A percentile compares a stretch with the other conserved stretches of the same genome.
Conservation (phyloP, 2,329 filamentous ascomycete species). For the Setomelanomma holmii region DNA sequence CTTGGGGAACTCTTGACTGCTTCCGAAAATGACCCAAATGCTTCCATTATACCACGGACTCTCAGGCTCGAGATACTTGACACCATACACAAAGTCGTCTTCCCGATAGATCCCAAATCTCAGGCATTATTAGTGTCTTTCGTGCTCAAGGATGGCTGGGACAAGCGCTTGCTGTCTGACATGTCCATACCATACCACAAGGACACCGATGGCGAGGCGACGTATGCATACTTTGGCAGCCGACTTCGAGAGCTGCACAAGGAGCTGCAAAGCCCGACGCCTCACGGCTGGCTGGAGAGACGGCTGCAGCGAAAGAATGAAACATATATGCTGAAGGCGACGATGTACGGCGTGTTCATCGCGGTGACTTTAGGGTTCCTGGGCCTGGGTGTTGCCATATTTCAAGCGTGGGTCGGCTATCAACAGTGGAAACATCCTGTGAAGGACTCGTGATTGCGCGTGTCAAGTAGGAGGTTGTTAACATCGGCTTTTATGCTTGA, state of each 20-base stretch:
- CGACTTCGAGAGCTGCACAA: slow-evolving; percentile 29
- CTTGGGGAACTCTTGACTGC: background rate
- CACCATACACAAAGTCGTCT: background rate
- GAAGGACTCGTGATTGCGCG: background rate
- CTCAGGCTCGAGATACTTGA: background rate
- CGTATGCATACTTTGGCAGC: slow-evolving; percentile 34
- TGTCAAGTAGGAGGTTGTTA: background rate
- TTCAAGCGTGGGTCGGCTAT: background rate
- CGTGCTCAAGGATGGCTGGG: slow-evolving; percentile 3
- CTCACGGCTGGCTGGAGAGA: background rate
- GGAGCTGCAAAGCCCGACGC: slow-evolving; percentile 4
- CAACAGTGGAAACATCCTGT: background rate
- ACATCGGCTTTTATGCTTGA: no score
- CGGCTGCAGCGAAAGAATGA: background rate
- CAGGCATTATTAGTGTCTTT: slow-evolving; percentile 14
- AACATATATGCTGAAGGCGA: background rate
- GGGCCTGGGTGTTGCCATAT: background rate
- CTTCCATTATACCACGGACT: background rate
- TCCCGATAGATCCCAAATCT: slow-evolving; percentile 1
- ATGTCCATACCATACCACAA: slow-evolving; percentile 7
- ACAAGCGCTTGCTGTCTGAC: slow-evolving; percentile 9
- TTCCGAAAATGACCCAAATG: background rate
- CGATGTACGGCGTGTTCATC: background rate
- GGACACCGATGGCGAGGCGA: slow-evolving; percentile 22
- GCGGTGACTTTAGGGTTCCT: background rate